A percentile compares a stretch with the other conserved stretches of the same genome.
phyloP scores from a whole-genome alignment of 2,329 filamentous ascomycete genomes.

The Microsporum audouinii region DNA sequence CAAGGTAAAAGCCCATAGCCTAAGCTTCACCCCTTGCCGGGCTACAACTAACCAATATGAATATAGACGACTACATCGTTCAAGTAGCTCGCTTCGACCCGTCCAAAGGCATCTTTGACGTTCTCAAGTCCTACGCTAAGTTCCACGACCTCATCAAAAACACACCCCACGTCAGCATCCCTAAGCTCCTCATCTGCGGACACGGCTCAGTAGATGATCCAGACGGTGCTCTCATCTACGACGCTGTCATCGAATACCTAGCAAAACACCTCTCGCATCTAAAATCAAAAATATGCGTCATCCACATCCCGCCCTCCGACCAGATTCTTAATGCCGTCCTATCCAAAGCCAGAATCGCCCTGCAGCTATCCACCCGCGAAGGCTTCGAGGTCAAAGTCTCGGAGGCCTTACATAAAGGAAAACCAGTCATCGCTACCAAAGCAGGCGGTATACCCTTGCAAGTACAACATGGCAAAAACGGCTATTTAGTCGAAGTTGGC shows the following conservation, averaged over 20 bases:
- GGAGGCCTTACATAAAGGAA: conserved; percentile 68
- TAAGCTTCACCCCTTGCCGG: conserved; percentile 31
- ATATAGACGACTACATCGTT: conserved; percentile 56
- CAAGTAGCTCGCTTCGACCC: conserved; percentile 77
- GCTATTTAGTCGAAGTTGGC: conserved; percentile 60
- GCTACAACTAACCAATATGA: conserved; percentile 12
- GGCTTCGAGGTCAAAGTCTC: conserved; percentile 82
- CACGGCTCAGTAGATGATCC: conserved; percentile 75
- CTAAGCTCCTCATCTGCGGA: conserved; percentile 61
- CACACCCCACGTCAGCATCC: conserved; percentile 45
- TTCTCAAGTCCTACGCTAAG: conserved; percentile 63
- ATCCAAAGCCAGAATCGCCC: conserved; percentile 57
- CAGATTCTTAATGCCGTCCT: conserved; percentile 69
- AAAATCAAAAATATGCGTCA: conserved; percentile 56
- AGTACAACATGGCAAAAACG: conserved; percentile 58
- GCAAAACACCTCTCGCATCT: conserved; percentile 52
- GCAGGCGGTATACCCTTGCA: conserved; percentile 75
- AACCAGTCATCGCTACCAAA: conserved; percentile 62
- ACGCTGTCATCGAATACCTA: conserved; percentile 57
- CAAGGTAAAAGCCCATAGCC: conserved; percentile 18
- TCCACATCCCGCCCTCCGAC: conserved; percentile 66
- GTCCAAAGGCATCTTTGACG: conserved; percentile 68
- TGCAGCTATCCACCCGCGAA: conserved; percentile 71
- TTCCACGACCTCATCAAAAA: conserved; percentile 51
- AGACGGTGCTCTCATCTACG: conserved; percentile 60